Conservation (phyloP, 345 rosid genomes). For the Clausena lansium region DNA sequence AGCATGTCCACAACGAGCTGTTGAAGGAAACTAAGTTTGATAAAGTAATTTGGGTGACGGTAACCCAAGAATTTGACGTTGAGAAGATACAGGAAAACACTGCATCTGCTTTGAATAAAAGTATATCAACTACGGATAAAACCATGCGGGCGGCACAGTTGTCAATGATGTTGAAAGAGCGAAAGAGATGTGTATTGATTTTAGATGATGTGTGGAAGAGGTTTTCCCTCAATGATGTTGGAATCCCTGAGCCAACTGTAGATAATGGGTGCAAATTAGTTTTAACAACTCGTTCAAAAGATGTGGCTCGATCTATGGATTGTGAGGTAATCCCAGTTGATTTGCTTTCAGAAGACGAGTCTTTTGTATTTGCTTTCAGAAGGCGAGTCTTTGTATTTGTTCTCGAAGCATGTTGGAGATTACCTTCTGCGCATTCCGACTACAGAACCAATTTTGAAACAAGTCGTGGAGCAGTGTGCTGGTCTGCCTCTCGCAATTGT, state of each 20-base stretch:
- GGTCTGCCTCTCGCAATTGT: slow-evolving; percentile 17
- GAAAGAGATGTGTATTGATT: slow-evolving; percentile 10
- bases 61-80: slow-evolving; percentile 7
- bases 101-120: not conserved
- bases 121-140: not conserved
- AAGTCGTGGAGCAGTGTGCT: not conserved
- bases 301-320: not conserved
- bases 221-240: slow-evolving; percentile 2
- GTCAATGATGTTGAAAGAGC: not conserved
- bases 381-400: not conserved
- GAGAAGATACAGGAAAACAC: slow-evolving; percentile 3
- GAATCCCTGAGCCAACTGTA: slow-evolving; percentile 7
- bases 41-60: slow-evolving; percentile 21
- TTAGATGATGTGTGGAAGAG: slow-evolving; percentile 25
- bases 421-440: not conserved
- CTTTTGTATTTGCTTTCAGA: not conserved
- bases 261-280: not conserved
- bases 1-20: too few relatives aligned
- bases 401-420: not conserved
- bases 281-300: not conserved
- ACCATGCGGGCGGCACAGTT: slow-evolving; percentile 7
- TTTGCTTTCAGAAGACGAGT: not conserved
- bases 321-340: not conserved
- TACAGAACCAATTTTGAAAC: not conserved
- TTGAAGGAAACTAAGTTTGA: not conserved